These are phyloP conservation scores for Hypoxylon rubiginosum DNA, from an alignment of 2,329 filamentous ascomycete genomes.

Conservation along the genomic window DNA sequence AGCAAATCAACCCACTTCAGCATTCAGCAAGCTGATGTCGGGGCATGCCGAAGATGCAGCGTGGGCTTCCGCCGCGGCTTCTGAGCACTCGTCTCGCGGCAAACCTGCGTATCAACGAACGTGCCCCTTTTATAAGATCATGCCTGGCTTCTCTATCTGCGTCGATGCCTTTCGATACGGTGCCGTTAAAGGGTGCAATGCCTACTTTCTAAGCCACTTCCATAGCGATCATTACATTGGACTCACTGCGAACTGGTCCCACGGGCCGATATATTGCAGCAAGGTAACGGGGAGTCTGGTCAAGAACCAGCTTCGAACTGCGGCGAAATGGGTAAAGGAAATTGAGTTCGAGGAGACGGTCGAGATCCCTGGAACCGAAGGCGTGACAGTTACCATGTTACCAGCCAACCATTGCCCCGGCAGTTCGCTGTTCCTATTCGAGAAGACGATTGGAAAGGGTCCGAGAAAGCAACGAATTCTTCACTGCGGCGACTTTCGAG, in stretches of 20 bases:
- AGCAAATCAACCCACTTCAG: slow-evolving; percentile 67
- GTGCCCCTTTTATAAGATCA: slow-evolving; percentile 98
- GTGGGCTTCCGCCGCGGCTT: slow-evolving; percentile 87
- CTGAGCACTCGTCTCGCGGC: slow-evolving; percentile 82
- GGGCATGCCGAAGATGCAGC: slow-evolving; percentile 89
- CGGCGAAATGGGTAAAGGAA: slow-evolving; percentile 85
- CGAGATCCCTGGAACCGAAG: slow-evolving; percentile 84
- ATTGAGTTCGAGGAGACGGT: slow-evolving; percentile 86
- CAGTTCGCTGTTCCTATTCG: slow-evolving; percentile 92
- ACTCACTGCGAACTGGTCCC: slow-evolving; percentile 86
- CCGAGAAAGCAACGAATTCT: slow-evolving; percentile 81
- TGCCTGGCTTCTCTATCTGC: slow-evolving; percentile 91
- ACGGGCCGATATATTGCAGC: slow-evolving; percentile 97
- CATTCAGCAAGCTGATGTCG: slow-evolving; percentile 94
- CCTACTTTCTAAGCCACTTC: slow-evolving; percentile 97
- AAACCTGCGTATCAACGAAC: slow-evolving; percentile 90
- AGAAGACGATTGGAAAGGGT: slow-evolving; percentile 77
- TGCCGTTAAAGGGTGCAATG: slow-evolving; percentile 89
- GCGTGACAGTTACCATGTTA: slow-evolving; percentile 92
- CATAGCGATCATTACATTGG: slow-evolving; percentile 98
- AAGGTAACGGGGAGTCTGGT: slow-evolving; percentile 92
- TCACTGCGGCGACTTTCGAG: slow-evolving; percentile 96
- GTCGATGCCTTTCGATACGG: slow-evolving; percentile 98
- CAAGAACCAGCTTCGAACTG: slow-evolving; percentile 85
- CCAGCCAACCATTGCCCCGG: slow-evolving; percentile 97